phyloP scores from a whole-genome alignment of 345 rosid species.

The Camelina sativa region DNA sequence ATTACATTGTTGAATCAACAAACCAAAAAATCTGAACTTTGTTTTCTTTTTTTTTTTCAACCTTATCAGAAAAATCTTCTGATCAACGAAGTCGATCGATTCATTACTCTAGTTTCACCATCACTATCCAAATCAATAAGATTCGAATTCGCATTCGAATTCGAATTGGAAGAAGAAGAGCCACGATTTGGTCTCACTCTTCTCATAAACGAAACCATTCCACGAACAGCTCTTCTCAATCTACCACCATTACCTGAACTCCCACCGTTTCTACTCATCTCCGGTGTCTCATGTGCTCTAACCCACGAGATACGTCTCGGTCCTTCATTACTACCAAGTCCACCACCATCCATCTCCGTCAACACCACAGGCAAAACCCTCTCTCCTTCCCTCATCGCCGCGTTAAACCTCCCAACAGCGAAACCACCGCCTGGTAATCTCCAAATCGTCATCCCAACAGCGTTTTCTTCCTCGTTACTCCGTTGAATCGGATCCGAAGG shows the following conservation, averaged over 20 bases:
- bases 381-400: slow-evolving; percentile 50
- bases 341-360: slow-evolving; percentile 77
- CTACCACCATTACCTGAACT: slow-evolving; percentile 48
- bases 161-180: slow-evolving; percentile 23
- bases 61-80: slow-evolving; percentile 46
- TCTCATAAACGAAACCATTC: slow-evolving; percentile 61
- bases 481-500: slow-evolving; percentile 49
- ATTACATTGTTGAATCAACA: slow-evolving; percentile 34
- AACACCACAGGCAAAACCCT: slow-evolving; percentile 59
- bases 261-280: slow-evolving; percentile 42
- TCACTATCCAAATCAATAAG: slow-evolving; percentile 29
- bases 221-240: slow-evolving; percentile 62
- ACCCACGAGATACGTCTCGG: slow-evolving; percentile 62
- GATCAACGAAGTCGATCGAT: slow-evolving; percentile 49
- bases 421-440: slow-evolving; percentile 87
- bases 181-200: slow-evolving; percentile 50
- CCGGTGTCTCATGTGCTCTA: slow-evolving; percentile 31
- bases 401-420: slow-evolving; percentile 74
- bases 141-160: slow-evolving; percentile 1
- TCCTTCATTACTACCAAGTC: slow-evolving; percentile 46
- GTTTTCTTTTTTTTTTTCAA: no score
- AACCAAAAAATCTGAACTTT: slow-evolving; percentile 21
- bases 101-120: slow-evolving; percentile 41
- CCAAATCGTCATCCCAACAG: slow-evolving; percentile 78
- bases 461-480: slow-evolving; percentile 26